Base-by-base conservation (phyloP, 2,329 filamentous ascomycete species). In the Clonostachys byssicola region DNA sequence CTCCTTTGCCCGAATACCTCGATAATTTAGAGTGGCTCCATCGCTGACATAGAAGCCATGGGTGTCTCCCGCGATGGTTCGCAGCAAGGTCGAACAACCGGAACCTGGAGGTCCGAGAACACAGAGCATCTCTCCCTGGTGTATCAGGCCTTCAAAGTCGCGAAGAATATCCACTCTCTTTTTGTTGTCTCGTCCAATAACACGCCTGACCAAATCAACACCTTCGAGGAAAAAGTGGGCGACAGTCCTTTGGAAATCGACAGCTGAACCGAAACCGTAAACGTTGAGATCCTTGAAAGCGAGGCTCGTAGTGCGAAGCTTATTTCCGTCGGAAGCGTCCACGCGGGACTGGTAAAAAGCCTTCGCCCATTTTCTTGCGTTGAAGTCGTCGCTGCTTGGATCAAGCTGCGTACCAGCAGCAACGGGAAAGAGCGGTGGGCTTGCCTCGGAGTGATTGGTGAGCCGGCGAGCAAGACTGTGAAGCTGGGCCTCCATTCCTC, bases 81-180 rank as follows among this genome's bases (percentile, higher is more conserved):
- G 86, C 43, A 88, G 67, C 52, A 88, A 81, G 0, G 85, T 88
- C 10, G 83, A 83, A 54, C 85, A 89, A n/a, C 80, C 80, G 1
- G 62, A 58, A 4, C 68, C 68, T 4, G 80, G 78, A 40, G 76
- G 76, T 12, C 78, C 78, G 3, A 82, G 69, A 9, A 81, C 78
- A 14, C 78, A 71, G 30, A 81, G 62, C 72, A 81, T 75, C 65
- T 82, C 78, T 13, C 78, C 78, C 34, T 62, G 67, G 51, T 76
- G 63, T 4, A 81, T 70, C 1, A 80, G 46, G n/a, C 77, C 77
- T 48, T 80, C 75, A 18, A 77, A 64, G 45, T 72, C 64, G 44
- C 65, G 61, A n/a, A 81, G 60, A 48, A 81, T 80, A 49, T 80
- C 70, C 12, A 39, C 8, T 9, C 23, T 30, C 23, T 30, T 30